Conservation (phyloP, 2,329 filamentous ascomycete genomes). For the Phyllosticta ampelicida region DNA sequence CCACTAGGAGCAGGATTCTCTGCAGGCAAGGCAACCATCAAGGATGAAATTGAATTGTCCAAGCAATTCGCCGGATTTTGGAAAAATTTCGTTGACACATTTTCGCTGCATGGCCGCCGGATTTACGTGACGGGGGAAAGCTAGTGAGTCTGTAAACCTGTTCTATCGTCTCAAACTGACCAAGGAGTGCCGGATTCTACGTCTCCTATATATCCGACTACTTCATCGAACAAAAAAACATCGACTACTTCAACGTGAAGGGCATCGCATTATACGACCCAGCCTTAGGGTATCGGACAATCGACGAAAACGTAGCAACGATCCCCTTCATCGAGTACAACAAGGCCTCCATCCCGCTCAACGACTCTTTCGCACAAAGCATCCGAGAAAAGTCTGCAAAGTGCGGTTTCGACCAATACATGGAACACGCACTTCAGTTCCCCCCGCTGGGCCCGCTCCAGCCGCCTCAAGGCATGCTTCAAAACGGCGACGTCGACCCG, state of each 20-base stretch:
- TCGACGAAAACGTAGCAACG: slow-evolving; percentile 17
- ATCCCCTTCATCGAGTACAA: slow-evolving; percentile 33
- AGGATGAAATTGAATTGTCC: slow-evolving; percentile 30
- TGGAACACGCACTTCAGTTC: slow-evolving; percentile 32
- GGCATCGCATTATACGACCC: slow-evolving; percentile 25
- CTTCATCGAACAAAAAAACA: slow-evolving; percentile 19
- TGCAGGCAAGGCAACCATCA: slow-evolving; percentile 22
- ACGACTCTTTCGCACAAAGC: slow-evolving; percentile 31
- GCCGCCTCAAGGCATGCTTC: background rate
- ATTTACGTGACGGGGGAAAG: slow-evolving; percentile 28
- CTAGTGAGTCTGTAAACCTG: background rate
- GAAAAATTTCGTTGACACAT: slow-evolving; percentile 42
- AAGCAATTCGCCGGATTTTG: slow-evolving; percentile 34
- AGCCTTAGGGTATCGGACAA: slow-evolving; percentile 12
- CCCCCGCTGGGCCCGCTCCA: slow-evolving; percentile 21
- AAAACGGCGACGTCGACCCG: slow-evolving; percentile 1
- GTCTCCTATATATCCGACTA: slow-evolving; percentile 24
- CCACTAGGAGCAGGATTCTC: slow-evolving; percentile 27
- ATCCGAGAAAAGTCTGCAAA: slow-evolving; percentile 30
- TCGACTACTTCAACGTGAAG: slow-evolving; percentile 21
- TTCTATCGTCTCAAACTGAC: background rate
- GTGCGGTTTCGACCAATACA: slow-evolving; percentile 37
- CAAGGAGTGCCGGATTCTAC: slow-evolving; percentile 14
- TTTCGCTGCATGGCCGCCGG: slow-evolving; percentile 41
- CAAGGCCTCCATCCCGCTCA: slow-evolving; percentile 35